Base-by-base conservation (phyloP, 306 rosid genomes). In the Castanea sativa region DNA sequence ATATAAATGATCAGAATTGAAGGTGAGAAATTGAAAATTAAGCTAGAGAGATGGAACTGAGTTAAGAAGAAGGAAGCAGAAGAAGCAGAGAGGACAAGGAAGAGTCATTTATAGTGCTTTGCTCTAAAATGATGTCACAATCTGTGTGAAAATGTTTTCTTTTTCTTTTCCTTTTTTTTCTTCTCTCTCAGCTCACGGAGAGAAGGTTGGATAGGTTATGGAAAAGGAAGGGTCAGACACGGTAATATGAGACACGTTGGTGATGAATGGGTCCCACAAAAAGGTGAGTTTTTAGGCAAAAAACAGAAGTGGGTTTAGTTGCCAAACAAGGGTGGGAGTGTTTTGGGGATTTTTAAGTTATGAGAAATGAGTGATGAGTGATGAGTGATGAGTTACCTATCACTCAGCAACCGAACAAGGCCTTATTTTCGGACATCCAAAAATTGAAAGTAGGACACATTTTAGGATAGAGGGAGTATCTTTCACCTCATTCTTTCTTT, bases 51-150 rank as follows among this genome's bases (percentile, higher is more conserved):
- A 19, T 23, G 2, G 29, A 41, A 41, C 2, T 7, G 45, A 41
- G 45, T 41, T 41, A 41, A 41, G 45, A 41, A 41, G 45, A 41
- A 41, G 69, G 80, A 67, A 58, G 74, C 27, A 25, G 27, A 25
- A 1, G 27, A 25, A 25, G 27, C 72, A 72, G 68, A 82, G 87
- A 73, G 72, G 73, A 87, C 75, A 84, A 84, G 64, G 71, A 75
- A 77, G 85, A 83, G 88, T 86, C 86, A 80, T 87, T 41, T 41
- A 41, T 73, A 63, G 73, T 76, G 78, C 67, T 82, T 69, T 76
- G 79, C 69, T 84, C 76, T 60, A 68, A 69, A 57, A 76, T 51
- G 77, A 78, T 63, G 75, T 75, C 77, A 52, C 68, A 73, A 45
- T 63, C 69, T 72, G 69, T 32, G n/a, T 9, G 45, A 7, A 8